A percentile compares a stretch with the other conserved stretches of the same genome.
Evolutionary conservation across 2,329 filamentous ascomycete genomes (phyloP).

Genomic region (Aspergillus hortae): DNA sequence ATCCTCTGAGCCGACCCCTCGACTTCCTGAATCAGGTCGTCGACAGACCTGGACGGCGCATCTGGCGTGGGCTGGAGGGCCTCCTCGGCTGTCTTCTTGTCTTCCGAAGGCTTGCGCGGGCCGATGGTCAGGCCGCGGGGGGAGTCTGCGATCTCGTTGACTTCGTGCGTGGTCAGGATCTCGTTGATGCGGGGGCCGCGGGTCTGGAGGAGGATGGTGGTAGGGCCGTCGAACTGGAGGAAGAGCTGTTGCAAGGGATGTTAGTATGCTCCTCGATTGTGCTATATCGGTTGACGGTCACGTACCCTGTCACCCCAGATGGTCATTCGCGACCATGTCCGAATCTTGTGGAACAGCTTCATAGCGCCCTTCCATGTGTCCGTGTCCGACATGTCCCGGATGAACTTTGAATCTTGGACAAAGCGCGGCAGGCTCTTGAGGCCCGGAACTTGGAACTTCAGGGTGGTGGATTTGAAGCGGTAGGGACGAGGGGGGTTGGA

Average conservation of each 20-base stretch:
- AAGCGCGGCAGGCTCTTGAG: constrained; percentile 57
- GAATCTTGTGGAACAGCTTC: constrained; percentile 62
- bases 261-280: background rate
- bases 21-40: constrained; percentile 28
- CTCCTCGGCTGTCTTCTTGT: constrained; percentile 19
- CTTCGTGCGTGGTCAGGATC: constrained; percentile 69
- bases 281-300: background rate
- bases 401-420: constrained; percentile 68
- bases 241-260: constrained; percentile 57
- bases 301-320: constrained; percentile 85
- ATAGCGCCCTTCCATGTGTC: constrained; percentile 68
- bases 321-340: constrained; percentile 73
- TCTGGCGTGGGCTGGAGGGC: constrained; percentile 19
- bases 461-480: constrained; percentile 72
- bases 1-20: constrained; percentile 38
- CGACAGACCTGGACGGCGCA: constrained; percentile 25
- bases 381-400: constrained; percentile 68
- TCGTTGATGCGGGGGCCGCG: constrained; percentile 77
- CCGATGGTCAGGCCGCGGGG: constrained; percentile 67
- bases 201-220: constrained; percentile 82
- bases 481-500: constrained; percentile 75
- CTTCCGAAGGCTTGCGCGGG: constrained; percentile 44
- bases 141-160: constrained; percentile 85
- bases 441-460: constrained; percentile 75
- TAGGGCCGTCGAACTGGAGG: constrained; percentile 82